Evolutionary conservation across 2,329 filamentous ascomycete genomes (phyloP).

Genomic region (Phymatotrichopsis omnivora): DNA sequence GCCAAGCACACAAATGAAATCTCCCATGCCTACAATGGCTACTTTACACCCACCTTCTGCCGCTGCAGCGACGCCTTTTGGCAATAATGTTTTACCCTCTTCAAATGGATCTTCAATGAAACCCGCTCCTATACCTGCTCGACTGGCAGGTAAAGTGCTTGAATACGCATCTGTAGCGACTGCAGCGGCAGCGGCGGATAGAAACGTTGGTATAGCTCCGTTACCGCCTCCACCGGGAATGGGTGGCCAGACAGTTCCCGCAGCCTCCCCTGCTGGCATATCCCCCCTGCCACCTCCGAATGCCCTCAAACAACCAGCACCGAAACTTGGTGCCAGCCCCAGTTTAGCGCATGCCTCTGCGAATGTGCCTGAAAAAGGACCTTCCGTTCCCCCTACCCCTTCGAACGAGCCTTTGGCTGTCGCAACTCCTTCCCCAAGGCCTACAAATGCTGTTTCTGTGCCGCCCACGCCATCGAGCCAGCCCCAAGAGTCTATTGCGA

Average conservation of each 20-base stretch:
- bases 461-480: conserved; percentile 16
- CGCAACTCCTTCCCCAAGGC: conserved; percentile 27
- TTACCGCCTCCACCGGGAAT: conserved; percentile 71
- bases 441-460: conserved; percentile 17
- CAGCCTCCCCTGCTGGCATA: conserved; percentile 33
- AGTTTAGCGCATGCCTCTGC: too few species aligned
- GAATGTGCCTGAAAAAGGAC: too few species aligned
- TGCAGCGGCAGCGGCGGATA: conserved; percentile 82
- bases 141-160: conserved; percentile 76
- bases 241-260: conserved; percentile 36
- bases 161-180: conserved; percentile 97
- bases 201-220: conserved; percentile 85
- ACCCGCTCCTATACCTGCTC: conserved; percentile 73
- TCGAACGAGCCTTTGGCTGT: conserved; percentile 43
- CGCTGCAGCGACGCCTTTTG: conserved; percentile 34
- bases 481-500: conserved; percentile 12
- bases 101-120: conserved; percentile 66
- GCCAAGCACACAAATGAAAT: conserved; percentile 85
- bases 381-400: conserved; percentile 36
- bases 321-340: too few species aligned
- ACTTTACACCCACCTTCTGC: conserved; percentile 67
- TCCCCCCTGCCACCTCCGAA: conserved; percentile 43
- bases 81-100: conserved; percentile 37
- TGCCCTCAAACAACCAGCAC: conserved; percentile 32
- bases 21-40: conserved; percentile 81